Conservation (phyloP, 768 basidiomycete genomes). For the Trametopsis cervina region DNA sequence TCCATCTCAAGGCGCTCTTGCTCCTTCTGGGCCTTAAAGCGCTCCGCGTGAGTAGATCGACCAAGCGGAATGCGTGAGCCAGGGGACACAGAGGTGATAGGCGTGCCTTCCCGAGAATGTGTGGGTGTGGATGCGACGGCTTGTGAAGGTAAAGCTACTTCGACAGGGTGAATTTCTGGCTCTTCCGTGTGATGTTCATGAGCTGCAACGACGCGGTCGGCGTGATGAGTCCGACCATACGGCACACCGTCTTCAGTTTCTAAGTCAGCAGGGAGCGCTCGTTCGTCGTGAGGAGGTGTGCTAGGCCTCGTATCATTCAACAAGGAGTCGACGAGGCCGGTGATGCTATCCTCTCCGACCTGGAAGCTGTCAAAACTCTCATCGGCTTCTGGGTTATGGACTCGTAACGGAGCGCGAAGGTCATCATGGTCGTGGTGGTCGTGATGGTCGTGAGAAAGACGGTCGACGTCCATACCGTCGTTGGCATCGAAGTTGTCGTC, state of each 20-base stretch:
- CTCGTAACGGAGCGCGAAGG: background rate
- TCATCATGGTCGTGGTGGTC: constrained; percentile 17
- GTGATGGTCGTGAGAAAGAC: constrained; percentile 10
- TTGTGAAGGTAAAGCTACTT: background rate
- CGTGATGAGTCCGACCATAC: constrained; percentile 57
- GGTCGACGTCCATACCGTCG: constrained; percentile 12
- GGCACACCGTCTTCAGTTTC: constrained; percentile 61
- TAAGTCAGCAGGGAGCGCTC: constrained; percentile 42
- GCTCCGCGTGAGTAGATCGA: constrained; percentile 34
- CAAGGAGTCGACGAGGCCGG: constrained; percentile 68
- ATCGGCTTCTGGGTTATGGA: constrained; percentile 27
- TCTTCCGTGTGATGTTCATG: constrained; percentile 27
- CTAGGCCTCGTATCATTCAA: constrained; percentile 42
- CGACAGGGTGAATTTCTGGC: constrained; percentile 2
- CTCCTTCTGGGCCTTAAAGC: constrained; percentile 21
- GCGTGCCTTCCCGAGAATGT: constrained; percentile 11
- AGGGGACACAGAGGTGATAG: constrained; percentile 9
- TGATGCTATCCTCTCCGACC: constrained; percentile 54
- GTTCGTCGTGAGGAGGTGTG: constrained; percentile 29
- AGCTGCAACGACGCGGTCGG: constrained; percentile 42
- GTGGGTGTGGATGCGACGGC: constrained; percentile 11
- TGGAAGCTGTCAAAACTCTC: constrained; percentile 25
- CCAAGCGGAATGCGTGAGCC: constrained; percentile 29
- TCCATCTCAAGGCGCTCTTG: constrained; percentile 26
- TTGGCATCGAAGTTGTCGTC: constrained; percentile 16